Evolutionary conservation across 1,284 basidiomycete genomes (phyloP).

Genomic region (Apiotrichum domesticum): DNA sequence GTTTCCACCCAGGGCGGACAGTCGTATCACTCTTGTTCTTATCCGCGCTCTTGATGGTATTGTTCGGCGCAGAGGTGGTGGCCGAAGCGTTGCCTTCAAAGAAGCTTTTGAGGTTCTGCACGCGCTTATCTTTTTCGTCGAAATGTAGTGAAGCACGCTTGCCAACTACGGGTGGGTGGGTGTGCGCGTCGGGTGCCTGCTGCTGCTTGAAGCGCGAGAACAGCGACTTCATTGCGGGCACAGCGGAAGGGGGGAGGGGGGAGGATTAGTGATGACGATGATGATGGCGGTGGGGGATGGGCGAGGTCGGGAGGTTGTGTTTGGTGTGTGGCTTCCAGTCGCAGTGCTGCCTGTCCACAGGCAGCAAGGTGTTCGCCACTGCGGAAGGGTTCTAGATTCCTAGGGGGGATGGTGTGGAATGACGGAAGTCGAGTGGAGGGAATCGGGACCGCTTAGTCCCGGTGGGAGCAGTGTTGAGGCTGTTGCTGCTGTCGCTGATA

Average conservation of each 20-base stretch:
- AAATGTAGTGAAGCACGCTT: conserved; percentile 1
- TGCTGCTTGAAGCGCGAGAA: conserved; percentile 26
- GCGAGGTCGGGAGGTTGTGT: too few relatives aligned
- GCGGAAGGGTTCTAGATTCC: too few relatives aligned
- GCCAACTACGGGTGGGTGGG: neutral
- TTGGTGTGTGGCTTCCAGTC: too few relatives aligned
- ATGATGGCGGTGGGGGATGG: too few relatives aligned
- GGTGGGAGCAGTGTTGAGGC: too few relatives aligned
- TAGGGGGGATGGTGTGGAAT: too few relatives aligned
- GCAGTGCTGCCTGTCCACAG: too few relatives aligned
- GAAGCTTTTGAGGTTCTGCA: neutral
- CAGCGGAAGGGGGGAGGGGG: neutral
- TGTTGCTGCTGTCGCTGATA: too few relatives aligned
- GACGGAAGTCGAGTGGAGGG: too few relatives aligned
- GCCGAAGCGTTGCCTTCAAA: neutral
- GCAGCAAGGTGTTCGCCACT: too few relatives aligned
- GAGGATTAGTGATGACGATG: neutral
- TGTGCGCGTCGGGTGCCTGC: neutral
- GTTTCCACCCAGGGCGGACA: neutral
- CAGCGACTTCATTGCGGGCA: conserved; percentile 28
- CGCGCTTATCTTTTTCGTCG: conserved; percentile 10
- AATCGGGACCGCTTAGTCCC: neutral
- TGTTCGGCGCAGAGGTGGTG: neutral
- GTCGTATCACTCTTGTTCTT: neutral
- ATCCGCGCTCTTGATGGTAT: neutral